Evolutionary conservation across 805 yeast genomes (phyloP).

Genomic region (Kurtzmaniella fragi): DNA sequence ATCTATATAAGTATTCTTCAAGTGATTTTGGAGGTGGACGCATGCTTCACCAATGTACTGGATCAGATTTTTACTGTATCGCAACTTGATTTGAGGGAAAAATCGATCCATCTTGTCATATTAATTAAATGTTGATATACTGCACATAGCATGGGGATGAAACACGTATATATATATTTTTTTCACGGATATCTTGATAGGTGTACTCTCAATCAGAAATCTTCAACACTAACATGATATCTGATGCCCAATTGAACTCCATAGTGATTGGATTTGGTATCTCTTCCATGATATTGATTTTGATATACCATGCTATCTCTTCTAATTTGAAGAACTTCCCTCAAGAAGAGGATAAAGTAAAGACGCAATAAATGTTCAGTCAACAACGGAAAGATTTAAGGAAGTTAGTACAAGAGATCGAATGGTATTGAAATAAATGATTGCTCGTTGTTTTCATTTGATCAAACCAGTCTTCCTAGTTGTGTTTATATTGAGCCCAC

Average conservation of each 20-base stretch:
- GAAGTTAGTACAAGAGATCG: neutral
- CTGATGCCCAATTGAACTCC: slow-evolving; percentile 73
- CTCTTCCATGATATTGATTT: slow-evolving; percentile 62
- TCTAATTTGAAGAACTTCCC: slow-evolving; percentile 35
- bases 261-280: slow-evolving; percentile 73
- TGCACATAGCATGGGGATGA: neutral
- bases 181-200: neutral
- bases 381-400: too few relatives aligned
- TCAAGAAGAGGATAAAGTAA: too few relatives aligned
- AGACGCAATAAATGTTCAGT: too few relatives aligned
- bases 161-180: neutral
- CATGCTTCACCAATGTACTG: neutral
- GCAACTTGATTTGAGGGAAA: too few relatives aligned
- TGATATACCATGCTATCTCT: slow-evolving; percentile 64
- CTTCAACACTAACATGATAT: slow-evolving; percentile 51
- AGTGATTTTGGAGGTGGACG: slow-evolving; percentile 24
- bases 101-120: too few relatives aligned
- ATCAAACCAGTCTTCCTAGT: too few relatives aligned
- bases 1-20: slow-evolving; percentile 41
- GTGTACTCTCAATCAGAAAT: neutral
- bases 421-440: too few relatives aligned
- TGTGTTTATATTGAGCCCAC: too few relatives aligned
- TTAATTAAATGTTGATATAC: neutral
- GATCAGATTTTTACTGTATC: too few relatives aligned
- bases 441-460: too few relatives aligned